Base-by-base conservation (phyloP, 768 basidiomycete species). In the Kondoa subrosea region DNA sequence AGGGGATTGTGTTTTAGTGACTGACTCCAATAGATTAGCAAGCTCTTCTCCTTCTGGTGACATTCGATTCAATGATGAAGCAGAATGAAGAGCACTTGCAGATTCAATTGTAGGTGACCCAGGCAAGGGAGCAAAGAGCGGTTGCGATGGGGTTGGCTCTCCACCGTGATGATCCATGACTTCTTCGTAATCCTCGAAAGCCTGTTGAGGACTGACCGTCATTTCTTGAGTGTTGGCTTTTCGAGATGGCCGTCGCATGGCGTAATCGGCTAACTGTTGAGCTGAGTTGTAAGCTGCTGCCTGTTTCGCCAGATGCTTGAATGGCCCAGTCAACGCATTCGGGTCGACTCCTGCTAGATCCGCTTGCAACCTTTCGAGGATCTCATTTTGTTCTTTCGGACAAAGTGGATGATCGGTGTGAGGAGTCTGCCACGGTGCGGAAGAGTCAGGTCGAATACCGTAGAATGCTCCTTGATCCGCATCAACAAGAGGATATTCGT, bases 171-270 rank as follows among this genome's bases (percentile, higher is more conserved):
- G 61, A 16, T 63, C 29, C 58, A 31, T 26, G n/a, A 63, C 61
- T 33, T 63, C 26, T 27, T 63, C n/a, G 30, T 29, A 63, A 32
- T 63, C 61, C 3, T 31, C 16, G 29, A 63, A 63, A 32, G 61
- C 61, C n/a, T 63, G 29, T n/a, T 63, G 61, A 12, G 61, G 61
- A 8, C 29, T 31, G 16, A 63, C 61, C 8, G 61, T 63, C 61
- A 29, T 27, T 27, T 16, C 3, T 32, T 63, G 29, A 17, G n/a
- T 17, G 3, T 27, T 15, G 61, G 29, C 34, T 17, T 17, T 33
- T 33, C 15, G 14, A 16, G 8, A 27, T n/a, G 27, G 27, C 17
- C 25, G 25, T 27, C 29, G 14, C 8, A 25, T 4, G 14, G 58
- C 21, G 14, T 31, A 25, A 31, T 59, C 30, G 30, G 58, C 21